Evolutionary conservation across 2,329 filamentous ascomycete genomes (phyloP).

Genomic region (Colletotrichum limetticola): DNA sequence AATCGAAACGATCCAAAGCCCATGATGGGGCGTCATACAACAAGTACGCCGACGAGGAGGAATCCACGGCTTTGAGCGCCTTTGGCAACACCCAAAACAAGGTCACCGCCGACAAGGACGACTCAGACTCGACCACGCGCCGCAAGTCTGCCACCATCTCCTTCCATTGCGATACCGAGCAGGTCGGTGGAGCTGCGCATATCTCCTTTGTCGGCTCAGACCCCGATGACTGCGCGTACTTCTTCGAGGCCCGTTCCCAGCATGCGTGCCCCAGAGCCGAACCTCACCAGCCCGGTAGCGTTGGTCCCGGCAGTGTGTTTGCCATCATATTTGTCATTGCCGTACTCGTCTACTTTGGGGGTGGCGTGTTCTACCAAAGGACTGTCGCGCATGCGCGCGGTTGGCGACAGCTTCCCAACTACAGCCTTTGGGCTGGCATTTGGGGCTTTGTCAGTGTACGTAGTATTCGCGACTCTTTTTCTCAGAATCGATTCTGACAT

Average conservation of each 20-base stretch:
- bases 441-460: constrained; percentile 83
- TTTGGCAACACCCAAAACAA: constrained; percentile 39
- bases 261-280: constrained; percentile 79
- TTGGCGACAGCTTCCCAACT: constrained; percentile 96
- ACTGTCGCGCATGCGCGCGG: constrained; percentile 94
- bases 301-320: constrained; percentile 82
- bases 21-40: constrained; percentile 41
- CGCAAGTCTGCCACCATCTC: constrained; percentile 89
- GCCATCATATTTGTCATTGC: constrained; percentile 84
- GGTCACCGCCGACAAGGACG: constrained; percentile 46
- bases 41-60: constrained; percentile 45
- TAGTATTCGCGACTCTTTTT: constrained; percentile 34
- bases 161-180: constrained; percentile 90
- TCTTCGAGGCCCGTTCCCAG: constrained; percentile 90
- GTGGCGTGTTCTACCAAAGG: constrained; percentile 94
- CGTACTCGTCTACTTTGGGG: constrained; percentile 87
- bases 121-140: constrained; percentile 48
- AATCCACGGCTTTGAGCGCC: constrained; percentile 44
- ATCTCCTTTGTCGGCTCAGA: constrained; percentile 86
- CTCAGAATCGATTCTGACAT: constrained; percentile 35
- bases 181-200: constrained; percentile 72
- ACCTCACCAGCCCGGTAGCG: constrained; percentile 77
- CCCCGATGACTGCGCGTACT: constrained; percentile 92
- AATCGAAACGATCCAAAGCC: constrained; percentile 46
- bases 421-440: constrained; percentile 90